A percentile compares a stretch with the other conserved stretches of the same genome.
Evolutionary conservation across 352 stramenopile genomes (phyloP).

Genomic region (Pythium oligandrum): DNA sequence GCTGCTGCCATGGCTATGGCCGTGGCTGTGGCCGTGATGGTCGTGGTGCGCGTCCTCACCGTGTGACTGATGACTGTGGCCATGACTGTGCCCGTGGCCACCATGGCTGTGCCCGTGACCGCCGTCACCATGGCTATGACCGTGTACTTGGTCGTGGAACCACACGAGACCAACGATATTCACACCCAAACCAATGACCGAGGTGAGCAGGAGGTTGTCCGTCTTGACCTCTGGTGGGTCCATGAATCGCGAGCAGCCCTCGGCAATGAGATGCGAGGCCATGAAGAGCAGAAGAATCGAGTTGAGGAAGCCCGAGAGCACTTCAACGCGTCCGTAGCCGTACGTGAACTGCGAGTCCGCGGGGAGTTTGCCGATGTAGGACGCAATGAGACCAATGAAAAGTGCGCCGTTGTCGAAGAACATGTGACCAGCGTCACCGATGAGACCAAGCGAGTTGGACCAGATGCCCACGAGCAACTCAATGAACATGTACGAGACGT

Average conservation of each 20-base stretch:
- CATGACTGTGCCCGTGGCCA: constrained; percentile 58
- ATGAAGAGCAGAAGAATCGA: constrained; percentile 81
- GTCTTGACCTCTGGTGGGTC: constrained; percentile 74
- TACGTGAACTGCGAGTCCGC: constrained; percentile 75
- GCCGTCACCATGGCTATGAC: constrained; percentile 56
- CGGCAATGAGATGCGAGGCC: constrained; percentile 75
- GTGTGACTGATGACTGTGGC: constrained; percentile 12
- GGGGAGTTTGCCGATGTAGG: constrained; percentile 75
- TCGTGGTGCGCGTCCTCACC: too few relatives aligned
- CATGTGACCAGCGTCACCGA: constrained; percentile 87
- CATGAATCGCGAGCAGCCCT: constrained; percentile 69
- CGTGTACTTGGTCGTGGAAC: constrained; percentile 87
- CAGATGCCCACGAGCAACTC: constrained; percentile 80
- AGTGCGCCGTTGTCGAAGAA: constrained; percentile 85
- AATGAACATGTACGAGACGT: constrained; percentile 86
- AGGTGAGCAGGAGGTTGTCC: constrained; percentile 84
- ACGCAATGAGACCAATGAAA: constrained; percentile 78
- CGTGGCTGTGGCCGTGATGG: constrained; percentile 39
- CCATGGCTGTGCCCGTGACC: constrained; percentile 27
- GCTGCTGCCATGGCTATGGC: constrained; percentile 9
- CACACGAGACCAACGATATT: constrained; percentile 88
- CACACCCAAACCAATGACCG: constrained; percentile 69
- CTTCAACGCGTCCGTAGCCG: constrained; percentile 82
- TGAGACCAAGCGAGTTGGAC: constrained; percentile 82
- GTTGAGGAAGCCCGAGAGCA: constrained; percentile 86